These are phyloP conservation scores for Ceratocystis diversiconidia DNA, from an alignment of 2,329 filamentous ascomycete genomes.

Conservation along the genomic window DNA sequence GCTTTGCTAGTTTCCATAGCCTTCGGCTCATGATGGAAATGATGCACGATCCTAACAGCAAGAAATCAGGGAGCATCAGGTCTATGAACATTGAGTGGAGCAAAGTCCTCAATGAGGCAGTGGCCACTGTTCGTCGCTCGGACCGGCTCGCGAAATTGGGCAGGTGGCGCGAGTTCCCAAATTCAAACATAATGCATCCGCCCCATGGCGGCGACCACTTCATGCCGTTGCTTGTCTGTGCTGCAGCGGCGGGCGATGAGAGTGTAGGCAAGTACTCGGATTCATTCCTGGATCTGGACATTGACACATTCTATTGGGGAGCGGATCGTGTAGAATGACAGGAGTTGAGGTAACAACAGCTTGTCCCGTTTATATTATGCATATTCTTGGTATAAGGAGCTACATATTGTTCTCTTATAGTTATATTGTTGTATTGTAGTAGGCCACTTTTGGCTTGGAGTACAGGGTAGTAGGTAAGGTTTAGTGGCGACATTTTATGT, in stretches of 20 bases:
- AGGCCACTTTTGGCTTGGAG: background rate
- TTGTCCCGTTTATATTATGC: background rate
- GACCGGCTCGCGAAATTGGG: constrained; percentile 30
- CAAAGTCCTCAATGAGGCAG: constrained; percentile 30
- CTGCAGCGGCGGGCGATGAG: constrained; percentile 35
- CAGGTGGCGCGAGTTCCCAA: constrained; percentile 35
- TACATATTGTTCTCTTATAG: too few relatives aligned
- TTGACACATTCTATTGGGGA: constrained; percentile 43
- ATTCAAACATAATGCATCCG: constrained; percentile 41
- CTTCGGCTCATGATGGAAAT: constrained; percentile 33
- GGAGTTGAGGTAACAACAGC: too few relatives aligned
- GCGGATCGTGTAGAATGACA: constrained; percentile 21
- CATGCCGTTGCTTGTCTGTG: constrained; percentile 43
- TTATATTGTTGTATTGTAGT: background rate
- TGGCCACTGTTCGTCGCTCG: constrained; percentile 24
- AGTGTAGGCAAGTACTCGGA: constrained; percentile 34
- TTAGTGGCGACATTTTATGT: too few relatives aligned
- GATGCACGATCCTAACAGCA: constrained; percentile 20
- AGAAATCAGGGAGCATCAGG: constrained; percentile 21
- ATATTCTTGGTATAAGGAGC: background rate
- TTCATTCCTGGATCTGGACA: constrained; percentile 34
- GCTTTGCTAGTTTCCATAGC: constrained; percentile 46
- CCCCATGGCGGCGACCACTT: constrained; percentile 42
- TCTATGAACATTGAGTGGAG: constrained; percentile 32
- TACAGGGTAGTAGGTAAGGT: too few relatives aligned